Conservation (phyloP, 148 eudicot genomes). For the Heliamphora exappendiculata region DNA sequence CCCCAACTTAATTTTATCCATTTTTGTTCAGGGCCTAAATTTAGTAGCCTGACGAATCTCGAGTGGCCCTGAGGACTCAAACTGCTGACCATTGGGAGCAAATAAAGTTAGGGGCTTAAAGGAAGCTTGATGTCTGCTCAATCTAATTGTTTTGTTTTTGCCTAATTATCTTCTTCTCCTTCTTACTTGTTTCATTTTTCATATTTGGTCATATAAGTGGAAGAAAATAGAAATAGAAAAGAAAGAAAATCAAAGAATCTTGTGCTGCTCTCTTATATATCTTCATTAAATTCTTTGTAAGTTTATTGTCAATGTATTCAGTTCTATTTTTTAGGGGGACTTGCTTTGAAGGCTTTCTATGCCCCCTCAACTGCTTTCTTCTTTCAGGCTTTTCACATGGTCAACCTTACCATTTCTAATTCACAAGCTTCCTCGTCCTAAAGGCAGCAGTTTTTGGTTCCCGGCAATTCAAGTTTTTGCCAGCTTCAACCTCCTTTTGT, state of each 20-base stretch:
- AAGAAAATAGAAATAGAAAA: not conserved
- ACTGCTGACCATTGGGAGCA: too few relatives aligned
- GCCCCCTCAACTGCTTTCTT: slow-evolving; percentile 3
- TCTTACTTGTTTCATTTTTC: not conserved
- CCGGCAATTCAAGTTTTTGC: slow-evolving; percentile 64
- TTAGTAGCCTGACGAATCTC: too few relatives aligned
- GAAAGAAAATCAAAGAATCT: not conserved
- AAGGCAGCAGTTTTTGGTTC: slow-evolving; percentile 84
- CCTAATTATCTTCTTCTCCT: not conserved
- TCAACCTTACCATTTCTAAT: slow-evolving; percentile 47
- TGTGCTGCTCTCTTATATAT: not conserved
- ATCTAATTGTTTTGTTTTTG: not conserved
- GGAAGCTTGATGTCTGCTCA: not conserved
- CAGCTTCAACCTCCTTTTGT: slow-evolving; percentile 61
- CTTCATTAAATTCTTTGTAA: not conserved
- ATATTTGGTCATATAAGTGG: not conserved
- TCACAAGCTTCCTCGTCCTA: slow-evolving; percentile 60
- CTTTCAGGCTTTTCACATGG: slow-evolving; percentile 57
- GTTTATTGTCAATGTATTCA: not conserved
- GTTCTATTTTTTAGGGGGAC: not conserved
- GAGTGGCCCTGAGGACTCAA: too few relatives aligned
- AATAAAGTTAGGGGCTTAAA: too few relatives aligned
- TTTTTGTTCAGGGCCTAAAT: too few relatives aligned
- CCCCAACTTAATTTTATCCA: too few relatives aligned
- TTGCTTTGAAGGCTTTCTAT: not conserved